phyloP scores from a whole-genome alignment of 2,329 filamentous ascomycete species.

The Dothideomycetes sp. region DNA sequence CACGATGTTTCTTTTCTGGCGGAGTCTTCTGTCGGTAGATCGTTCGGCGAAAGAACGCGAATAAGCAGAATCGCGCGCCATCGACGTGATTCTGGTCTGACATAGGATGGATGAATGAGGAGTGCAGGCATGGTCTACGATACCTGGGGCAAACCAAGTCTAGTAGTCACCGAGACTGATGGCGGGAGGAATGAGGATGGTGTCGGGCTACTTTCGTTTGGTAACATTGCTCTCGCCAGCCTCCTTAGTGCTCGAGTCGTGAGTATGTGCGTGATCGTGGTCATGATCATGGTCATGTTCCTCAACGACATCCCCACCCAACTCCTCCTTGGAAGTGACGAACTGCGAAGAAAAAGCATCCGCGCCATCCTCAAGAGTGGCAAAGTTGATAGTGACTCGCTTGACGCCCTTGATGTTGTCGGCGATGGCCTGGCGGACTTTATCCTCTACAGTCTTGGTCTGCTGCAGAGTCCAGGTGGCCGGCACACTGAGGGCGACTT shows the following conservation, averaged over 20 bases:
- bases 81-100: too few relatives aligned
- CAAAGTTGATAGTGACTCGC: slow-evolving; percentile 73
- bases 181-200: too few relatives aligned
- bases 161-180: too few relatives aligned
- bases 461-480: slow-evolving; percentile 64
- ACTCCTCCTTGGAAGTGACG: slow-evolving; percentile 16
- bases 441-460: slow-evolving; percentile 58
- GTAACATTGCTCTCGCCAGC: background rate
- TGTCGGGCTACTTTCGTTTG: background rate
- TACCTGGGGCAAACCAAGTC: too few relatives aligned
- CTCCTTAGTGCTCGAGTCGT: background rate
- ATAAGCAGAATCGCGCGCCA: too few relatives aligned
- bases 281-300: slow-evolving; percentile 17
- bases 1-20: too few relatives aligned
- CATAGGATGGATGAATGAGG: too few relatives aligned
- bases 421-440: slow-evolving; percentile 61
- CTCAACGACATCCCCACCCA: slow-evolving; percentile 11
- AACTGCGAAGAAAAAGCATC: slow-evolving; percentile 62
- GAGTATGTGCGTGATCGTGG: slow-evolving; percentile 14
- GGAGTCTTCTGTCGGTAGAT: too few relatives aligned
- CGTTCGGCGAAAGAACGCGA: too few relatives aligned
- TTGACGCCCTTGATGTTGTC: slow-evolving; percentile 72
- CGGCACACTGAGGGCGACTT: slow-evolving; percentile 76
- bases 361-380: slow-evolving; percentile 51
- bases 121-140: too few relatives aligned